Conservation (phyloP, 2,329 filamentous ascomycete species). For the Beauveria medogensis region DNA sequence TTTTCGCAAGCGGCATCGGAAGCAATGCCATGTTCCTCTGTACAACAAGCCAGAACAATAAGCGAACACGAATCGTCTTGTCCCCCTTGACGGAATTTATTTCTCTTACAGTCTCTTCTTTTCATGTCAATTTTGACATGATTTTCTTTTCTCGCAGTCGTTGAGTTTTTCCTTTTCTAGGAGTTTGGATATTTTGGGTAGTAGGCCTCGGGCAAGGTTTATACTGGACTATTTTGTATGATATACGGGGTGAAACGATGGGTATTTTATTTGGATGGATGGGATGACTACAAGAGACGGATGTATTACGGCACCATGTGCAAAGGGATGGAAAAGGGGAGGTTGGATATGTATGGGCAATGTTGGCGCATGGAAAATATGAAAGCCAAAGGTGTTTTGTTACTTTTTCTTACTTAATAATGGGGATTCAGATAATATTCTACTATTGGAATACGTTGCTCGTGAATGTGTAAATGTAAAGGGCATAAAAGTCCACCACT, state of each 20-base stretch:
- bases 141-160: neutral
- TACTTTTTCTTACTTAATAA: neutral
- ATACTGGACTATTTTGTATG: neutral
- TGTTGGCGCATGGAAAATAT: neutral
- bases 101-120: neutral
- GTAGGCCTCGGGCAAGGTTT: neutral
- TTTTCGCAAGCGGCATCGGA: neutral
- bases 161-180: neutral
- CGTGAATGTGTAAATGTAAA: neutral
- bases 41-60: constrained; percentile 2
- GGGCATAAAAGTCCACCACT: neutral
- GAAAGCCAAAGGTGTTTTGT: neutral
- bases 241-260: neutral
- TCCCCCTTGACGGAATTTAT: neutral
- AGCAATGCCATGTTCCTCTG: neutral
- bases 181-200: neutral
- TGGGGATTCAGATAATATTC: neutral
- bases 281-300: neutral
- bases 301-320: neutral
- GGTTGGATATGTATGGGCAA: neutral
- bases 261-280: neutral
- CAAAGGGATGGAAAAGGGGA: neutral
- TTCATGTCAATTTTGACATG: neutral
- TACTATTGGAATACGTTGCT: neutral
- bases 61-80: neutral